Base-by-base conservation (phyloP, 2,329 filamentous ascomycete genomes). In the Xylariomycetidae sp. region DNA sequence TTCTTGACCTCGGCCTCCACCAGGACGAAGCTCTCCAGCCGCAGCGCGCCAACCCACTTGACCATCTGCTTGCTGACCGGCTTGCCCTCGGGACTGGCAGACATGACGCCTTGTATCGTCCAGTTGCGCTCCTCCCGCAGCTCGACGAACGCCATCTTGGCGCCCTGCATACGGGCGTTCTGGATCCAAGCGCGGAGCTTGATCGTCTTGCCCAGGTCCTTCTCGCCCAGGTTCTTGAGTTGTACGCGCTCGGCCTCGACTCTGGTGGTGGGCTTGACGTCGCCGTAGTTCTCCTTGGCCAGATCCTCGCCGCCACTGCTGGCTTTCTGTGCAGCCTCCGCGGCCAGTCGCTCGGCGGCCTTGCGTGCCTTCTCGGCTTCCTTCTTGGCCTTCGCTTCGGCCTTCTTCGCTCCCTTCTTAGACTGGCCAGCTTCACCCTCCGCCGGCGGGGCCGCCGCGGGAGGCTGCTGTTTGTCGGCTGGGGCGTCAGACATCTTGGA, bases 71-170 rank as follows among this genome's bases (percentile, higher is more conserved):
- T 82, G 42, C 77, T 84, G 23, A 88, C 74, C 6, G 64, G 63
- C 31, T 65, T 73, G 22, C 71, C 78, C 51, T 87, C 76, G 56
- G 69, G 63, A 52, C 75, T 76, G 30, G 77, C 82, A 13, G 74
- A 72, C 12, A 87, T 68, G 23, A 95, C 82, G 32, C 82, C 87
- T 67, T 95, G 89, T 24, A 95, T 81, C 17, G 80, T 82, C 69
- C 83, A 81, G 52, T 79, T 74, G 39, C 74, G 68, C 58, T 85
- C 79, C 60, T 87, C 74, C 43, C 86, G 76, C 49, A 96, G 72
- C 65, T 92, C 87, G 50, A 95, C 64, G 65, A 95, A 95, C 25
- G 79, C 83, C 67, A 95, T 82, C 70, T 95, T 94, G 47, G 88
- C 87, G 39, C 84, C 82, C 66, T 96, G 90, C 49, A 83, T 80